Evolutionary conservation across 2,329 filamentous ascomycete species (phyloP).

Genomic region (Lasiodiplodia gonubiensis): DNA sequence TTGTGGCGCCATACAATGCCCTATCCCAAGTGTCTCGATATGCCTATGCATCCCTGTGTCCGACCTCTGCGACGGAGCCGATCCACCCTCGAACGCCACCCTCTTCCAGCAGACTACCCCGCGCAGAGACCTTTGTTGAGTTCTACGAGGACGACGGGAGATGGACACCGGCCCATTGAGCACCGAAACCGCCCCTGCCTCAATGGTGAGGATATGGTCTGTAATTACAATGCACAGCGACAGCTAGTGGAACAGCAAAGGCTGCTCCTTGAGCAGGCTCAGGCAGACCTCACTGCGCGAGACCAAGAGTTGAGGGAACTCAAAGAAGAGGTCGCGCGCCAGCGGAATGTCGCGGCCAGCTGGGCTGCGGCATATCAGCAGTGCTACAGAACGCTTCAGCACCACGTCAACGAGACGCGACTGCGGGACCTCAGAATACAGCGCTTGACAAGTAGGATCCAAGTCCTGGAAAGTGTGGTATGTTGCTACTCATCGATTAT

Average conservation of each 20-base stretch:
- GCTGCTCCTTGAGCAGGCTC: background rate
- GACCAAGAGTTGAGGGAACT: slow-evolving; percentile 6
- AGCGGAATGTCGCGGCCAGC: background rate
- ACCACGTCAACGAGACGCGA: slow-evolving; percentile 3
- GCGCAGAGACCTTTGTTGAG: background rate
- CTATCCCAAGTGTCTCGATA: slow-evolving; percentile 8
- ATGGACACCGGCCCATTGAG: background rate
- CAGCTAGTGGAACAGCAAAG: background rate
- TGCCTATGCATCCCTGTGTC: slow-evolving; percentile 10
- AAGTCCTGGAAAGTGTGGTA: slow-evolving; percentile 11
- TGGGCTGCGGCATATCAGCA: slow-evolving; percentile 15
- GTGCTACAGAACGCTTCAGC: slow-evolving; percentile 14
- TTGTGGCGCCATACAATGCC: background rate
- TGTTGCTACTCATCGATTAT: background rate
- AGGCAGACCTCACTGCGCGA: background rate
- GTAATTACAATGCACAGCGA: background rate
- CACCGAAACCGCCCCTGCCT: background rate
- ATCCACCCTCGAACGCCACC: background rate
- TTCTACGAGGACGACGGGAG: slow-evolving; percentile 6
- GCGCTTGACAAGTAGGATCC: slow-evolving; percentile 2
- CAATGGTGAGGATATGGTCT: background rate
- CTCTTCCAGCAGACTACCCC: background rate
- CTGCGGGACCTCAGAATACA: slow-evolving; percentile 5
- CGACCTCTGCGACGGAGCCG: slow-evolving; percentile 11
- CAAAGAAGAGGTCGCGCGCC: slow-evolving; percentile 4